phyloP scores from a whole-genome alignment of 2,329 filamentous ascomycete genomes.

The Beauveria pseudobassiana region DNA sequence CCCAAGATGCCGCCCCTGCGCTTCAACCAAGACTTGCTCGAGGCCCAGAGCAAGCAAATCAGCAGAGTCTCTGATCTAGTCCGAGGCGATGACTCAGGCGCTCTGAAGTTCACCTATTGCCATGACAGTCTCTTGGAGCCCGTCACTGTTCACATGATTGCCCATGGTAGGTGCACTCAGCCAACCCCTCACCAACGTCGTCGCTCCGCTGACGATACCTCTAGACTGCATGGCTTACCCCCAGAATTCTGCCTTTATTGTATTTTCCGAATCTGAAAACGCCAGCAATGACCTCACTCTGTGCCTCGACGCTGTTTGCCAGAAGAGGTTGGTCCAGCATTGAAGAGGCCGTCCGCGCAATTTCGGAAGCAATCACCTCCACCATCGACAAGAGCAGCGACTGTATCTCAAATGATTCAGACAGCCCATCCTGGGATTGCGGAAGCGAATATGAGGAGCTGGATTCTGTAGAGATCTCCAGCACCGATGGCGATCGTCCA shows the following conservation, averaged over 20 bases:
- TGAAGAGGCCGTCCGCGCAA: background rate
- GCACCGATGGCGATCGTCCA: constrained; percentile 22
- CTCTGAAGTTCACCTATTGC: background rate
- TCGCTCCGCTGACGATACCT: background rate
- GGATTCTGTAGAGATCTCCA: constrained; percentile 27
- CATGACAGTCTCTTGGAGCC: background rate
- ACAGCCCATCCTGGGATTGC: background rate
- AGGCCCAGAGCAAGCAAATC: background rate
- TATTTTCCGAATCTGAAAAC: background rate
- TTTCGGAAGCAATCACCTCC: constrained; percentile 24
- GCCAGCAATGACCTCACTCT: background rate
- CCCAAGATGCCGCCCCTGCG: background rate
- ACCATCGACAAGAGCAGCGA: constrained; percentile 28
- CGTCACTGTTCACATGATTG: constrained; percentile 4
- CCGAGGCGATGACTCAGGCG: background rate
- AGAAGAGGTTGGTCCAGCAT: constrained; percentile 1
- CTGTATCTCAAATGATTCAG: constrained; percentile 15
- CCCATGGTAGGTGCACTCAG: background rate
- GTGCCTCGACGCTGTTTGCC: background rate
- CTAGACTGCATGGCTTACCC: constrained; percentile 6
- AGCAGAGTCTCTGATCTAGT: background rate
- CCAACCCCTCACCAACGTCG: background rate
- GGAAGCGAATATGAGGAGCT: constrained; percentile 21
- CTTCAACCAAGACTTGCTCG: background rate
- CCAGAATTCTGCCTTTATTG: background rate